A percentile compares a stretch with the other conserved stretches of the same genome.
Evolutionary conservation across 257 asterid species (phyloP).

Genomic region (Nicotiana paniculata): DNA sequence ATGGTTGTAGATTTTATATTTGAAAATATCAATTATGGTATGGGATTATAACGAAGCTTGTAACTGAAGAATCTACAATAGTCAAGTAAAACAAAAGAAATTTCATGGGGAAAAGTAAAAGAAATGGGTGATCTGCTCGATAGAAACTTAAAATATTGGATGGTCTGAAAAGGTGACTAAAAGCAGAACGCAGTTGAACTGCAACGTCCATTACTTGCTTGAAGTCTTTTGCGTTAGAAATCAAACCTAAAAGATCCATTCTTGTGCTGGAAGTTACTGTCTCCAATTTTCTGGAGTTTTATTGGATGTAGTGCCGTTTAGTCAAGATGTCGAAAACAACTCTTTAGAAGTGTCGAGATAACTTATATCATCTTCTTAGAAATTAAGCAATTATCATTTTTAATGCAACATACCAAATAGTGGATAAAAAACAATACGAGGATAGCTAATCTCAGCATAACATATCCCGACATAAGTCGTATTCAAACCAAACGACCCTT

Average conservation of each 20-base stretch:
- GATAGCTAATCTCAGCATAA: too few relatives aligned
- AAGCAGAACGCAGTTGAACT: constrained; percentile 12
- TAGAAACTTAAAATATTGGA: constrained; percentile 2
- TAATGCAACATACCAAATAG: too few relatives aligned
- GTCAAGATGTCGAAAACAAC: too few relatives aligned
- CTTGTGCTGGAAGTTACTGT: constrained; percentile 13
- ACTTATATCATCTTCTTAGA: too few relatives aligned
- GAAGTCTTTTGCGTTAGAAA: background rate
- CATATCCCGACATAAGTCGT: too few relatives aligned
- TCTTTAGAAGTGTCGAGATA: too few relatives aligned
- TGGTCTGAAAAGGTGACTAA: constrained; percentile 12
- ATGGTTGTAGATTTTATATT: background rate
- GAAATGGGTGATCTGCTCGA: constrained; percentile 22
- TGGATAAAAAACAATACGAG: too few relatives aligned
- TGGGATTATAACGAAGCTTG: background rate
- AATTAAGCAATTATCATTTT: too few relatives aligned
- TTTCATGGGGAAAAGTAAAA: constrained; percentile 9
- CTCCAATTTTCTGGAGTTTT: background rate
- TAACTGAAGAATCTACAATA: background rate
- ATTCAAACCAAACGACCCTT: too few relatives aligned
- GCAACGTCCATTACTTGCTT: constrained; percentile 12
- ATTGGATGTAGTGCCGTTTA: background rate
- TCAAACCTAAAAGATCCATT: constrained; percentile 14
- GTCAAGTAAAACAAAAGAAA: background rate
- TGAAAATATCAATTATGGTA: background rate